Evolutionary conservation across 2,329 filamentous ascomycete genomes (phyloP), one percentile per base, ranked within the genome.

Genomic region (Torrubiellomyces zombiae): DNA sequence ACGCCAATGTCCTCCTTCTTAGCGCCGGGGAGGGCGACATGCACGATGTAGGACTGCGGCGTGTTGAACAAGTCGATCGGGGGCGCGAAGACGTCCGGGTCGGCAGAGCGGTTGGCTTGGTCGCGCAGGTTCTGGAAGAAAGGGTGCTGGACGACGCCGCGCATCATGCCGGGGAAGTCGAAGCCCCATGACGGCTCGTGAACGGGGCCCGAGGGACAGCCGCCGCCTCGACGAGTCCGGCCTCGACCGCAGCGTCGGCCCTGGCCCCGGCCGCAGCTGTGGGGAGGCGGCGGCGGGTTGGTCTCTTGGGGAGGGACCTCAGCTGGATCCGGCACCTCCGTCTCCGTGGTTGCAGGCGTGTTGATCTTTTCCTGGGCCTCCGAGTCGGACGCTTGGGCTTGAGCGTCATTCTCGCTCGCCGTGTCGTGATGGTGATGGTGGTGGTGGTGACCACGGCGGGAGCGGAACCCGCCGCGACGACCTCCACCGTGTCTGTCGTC

Each of bases 31-130:
- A 91, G 60, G 1, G 78, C 74, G 39, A 83, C 55, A 47, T 89
- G 79, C 7, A 89, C 53, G 21, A 82, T 55, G 44, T 72, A 83
- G 9, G 67, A 51, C 16, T 55, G 50, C 6, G 67, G 50, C 5
- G 73, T 76, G 44, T 75, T 67, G 56, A 86, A 89, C 34, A 85
- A 54, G 44, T 91, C 81, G 28, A 74, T 56, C n/a, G 75, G 69
- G 1, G 76, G 75, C 5, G 50, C 47, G 47, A 79, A 76, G 29
- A 56, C 45, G 26, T 54, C 49, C 19, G 41, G 24, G 18, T 33
- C 30, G 17, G 27, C 27, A 22, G 20, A 34, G 30, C 29, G 31
- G 34, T 50, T 44, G 19, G 48, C 37, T 25, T 51, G 56, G 12
- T 56, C 47, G 28, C 50, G 50, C 28, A 62, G 34, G 23, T 45